Conservation (phyloP, 2,329 filamentous ascomycete species). For the Venturia nashicola region DNA sequence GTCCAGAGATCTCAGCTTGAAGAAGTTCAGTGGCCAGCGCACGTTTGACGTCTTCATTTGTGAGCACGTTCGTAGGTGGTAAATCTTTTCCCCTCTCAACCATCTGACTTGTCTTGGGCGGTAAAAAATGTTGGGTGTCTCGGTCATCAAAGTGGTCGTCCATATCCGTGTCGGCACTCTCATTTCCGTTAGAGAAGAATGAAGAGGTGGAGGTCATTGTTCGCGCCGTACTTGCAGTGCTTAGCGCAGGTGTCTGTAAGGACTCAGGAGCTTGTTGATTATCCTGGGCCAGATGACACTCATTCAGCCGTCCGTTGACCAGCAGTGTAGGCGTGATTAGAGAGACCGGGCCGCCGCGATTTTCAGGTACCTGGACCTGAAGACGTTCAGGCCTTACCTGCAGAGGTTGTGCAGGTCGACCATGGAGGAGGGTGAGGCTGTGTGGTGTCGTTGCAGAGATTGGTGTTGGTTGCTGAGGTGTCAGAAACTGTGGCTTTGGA, state of each 20-base stretch:
- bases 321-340: constrained; percentile 48
- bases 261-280: neutral
- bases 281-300: neutral
- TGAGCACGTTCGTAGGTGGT: constrained; percentile 10
- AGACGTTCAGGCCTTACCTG: constrained; percentile 37
- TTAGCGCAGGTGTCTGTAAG: constrained; percentile 2
- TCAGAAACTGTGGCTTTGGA: constrained; percentile 22
- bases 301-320: constrained; percentile 34
- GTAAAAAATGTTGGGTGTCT: neutral
- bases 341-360: constrained; percentile 45
- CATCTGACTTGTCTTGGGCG: neutral
- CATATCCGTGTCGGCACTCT: neutral
- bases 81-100: neutral
- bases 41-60: constrained; percentile 31
- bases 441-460: constrained; percentile 24
- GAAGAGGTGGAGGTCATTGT: constrained; percentile 5
- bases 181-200: neutral
- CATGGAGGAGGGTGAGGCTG: constrained; percentile 14
- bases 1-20: constrained; percentile 30
- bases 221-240: constrained; percentile 7
- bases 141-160: neutral
- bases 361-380: constrained; percentile 51
- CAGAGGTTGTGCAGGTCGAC: neutral
- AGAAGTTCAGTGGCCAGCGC: constrained; percentile 34
- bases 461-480: constrained; percentile 23